A percentile compares a stretch with the other conserved stretches of the same genome.
phyloP scores from a whole-genome alignment of 495 filamentous ascomycete genomes.

The Podospora appendiculata region DNA sequence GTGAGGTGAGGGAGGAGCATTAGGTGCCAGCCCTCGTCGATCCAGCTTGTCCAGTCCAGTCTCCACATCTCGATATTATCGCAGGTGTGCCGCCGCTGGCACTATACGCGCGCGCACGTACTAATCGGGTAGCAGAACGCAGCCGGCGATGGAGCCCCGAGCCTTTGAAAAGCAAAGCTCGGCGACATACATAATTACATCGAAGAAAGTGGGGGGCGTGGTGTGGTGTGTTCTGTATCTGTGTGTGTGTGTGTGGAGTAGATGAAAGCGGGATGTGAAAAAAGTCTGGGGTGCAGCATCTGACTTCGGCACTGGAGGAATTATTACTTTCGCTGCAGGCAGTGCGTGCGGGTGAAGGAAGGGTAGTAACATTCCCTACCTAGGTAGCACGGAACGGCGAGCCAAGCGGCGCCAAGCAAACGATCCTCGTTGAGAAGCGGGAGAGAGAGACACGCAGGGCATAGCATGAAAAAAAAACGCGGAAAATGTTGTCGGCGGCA shows the following conservation, averaged over 20 bases:
- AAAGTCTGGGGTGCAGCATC: slow-evolving; percentile 1
- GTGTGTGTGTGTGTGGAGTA: slow-evolving; percentile 2
- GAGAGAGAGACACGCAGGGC: neutral
- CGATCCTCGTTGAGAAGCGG: too few relatives aligned
- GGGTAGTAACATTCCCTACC: too few relatives aligned
- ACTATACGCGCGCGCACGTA: too few relatives aligned
- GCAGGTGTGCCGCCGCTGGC: too few relatives aligned
- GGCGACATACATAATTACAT: too few relatives aligned
- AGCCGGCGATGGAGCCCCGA: too few relatives aligned
- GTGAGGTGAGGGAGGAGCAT: neutral
- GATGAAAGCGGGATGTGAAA: neutral
- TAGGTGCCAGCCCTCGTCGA: neutral
- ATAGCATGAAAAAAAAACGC: neutral
- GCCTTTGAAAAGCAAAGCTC: too few relatives aligned
- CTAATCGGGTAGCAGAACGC: too few relatives aligned
- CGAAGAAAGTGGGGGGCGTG: neutral
- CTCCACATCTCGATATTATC: slow-evolving; percentile 8
- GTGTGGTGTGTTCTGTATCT: neutral
- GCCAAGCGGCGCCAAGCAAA: too few relatives aligned
- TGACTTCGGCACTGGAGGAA: neutral
- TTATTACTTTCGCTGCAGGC: too few relatives aligned
- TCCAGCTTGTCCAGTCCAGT: neutral
- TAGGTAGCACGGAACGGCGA: neutral
- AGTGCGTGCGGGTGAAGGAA: too few relatives aligned
- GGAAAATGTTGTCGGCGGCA: neutral